These are phyloP conservation scores for Withania somnifera DNA, from an alignment of 305 asterid genomes.

Conservation along the genomic window DNA sequence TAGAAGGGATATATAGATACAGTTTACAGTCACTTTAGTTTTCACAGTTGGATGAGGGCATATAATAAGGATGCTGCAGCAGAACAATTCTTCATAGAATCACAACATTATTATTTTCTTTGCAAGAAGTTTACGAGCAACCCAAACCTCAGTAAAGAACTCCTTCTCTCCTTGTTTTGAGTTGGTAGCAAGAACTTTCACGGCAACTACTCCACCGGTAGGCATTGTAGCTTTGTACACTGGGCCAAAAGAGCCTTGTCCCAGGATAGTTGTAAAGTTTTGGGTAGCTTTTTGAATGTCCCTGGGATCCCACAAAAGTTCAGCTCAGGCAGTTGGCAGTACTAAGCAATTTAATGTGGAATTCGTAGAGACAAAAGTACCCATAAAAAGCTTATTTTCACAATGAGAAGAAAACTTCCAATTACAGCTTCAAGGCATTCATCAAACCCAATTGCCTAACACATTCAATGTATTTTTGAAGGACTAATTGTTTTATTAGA, in stretches of 20 bases:
- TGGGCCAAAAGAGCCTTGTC: conserved; percentile 97
- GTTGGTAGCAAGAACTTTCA: conserved; percentile 88
- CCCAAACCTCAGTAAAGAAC: conserved; percentile 86
- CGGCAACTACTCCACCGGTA: conserved; percentile 83
- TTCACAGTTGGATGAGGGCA: not conserved
- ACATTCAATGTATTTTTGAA: not conserved
- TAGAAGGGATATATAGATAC: not conserved
- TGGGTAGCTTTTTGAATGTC: conserved; percentile 88
- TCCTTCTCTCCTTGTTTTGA: conserved; percentile 98
- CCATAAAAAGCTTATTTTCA: not conserved
- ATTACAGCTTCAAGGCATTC: not conserved
- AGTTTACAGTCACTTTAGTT: not conserved
- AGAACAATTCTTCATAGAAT: not conserved
- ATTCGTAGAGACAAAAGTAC: not conserved
- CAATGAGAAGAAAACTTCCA: not conserved
- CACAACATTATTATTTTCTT: not conserved
- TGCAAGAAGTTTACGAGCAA: not conserved
- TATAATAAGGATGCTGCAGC: not conserved
- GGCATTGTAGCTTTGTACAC: conserved; percentile 90
- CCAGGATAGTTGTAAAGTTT: conserved; percentile 73
- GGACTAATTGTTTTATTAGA: not conserved
- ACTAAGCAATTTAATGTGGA: not conserved
- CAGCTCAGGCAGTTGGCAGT: not conserved
- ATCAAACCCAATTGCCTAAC: not conserved
- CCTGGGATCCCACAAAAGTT: conserved; percentile 31